Evolutionary conservation across 1,284 basidiomycete species (phyloP).

Genomic region (Sanghuangporus baumii): DNA sequence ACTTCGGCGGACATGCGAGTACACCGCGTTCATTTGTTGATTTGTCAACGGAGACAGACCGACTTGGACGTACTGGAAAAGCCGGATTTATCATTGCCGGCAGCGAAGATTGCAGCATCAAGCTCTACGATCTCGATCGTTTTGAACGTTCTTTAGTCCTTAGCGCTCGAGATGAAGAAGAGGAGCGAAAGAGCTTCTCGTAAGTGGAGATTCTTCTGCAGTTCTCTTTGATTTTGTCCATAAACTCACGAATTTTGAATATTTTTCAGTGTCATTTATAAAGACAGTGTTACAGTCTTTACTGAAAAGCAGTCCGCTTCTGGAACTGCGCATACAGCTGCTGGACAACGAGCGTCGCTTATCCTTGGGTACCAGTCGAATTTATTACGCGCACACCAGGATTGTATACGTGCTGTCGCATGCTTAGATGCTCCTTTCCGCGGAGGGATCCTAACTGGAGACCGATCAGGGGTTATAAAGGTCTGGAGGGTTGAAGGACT

Average conservation of each 20-base stretch:
- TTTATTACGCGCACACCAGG: conserved; percentile 74
- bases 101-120: conserved; percentile 74
- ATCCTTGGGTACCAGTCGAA: conserved; percentile 78
- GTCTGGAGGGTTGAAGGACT: conserved; percentile 69
- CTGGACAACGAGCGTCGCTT: conserved; percentile 67
- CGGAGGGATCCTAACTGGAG: conserved; percentile 82
- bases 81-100: conserved; percentile 68
- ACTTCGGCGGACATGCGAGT: conserved; percentile 63
- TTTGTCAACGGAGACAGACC: conserved; percentile 31
- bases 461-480: conserved; percentile 75
- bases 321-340: conserved; percentile 46
- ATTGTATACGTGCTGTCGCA: conserved; percentile 74
- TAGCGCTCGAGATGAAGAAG: conserved; percentile 63
- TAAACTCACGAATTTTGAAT: background rate
- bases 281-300: conserved; percentile 22
- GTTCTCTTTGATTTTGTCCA: background rate
- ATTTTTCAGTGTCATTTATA: background rate
- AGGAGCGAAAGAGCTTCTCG: conserved; percentile 68
- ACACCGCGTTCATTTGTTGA: conserved; percentile 51
- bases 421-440: conserved; percentile 86
- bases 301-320: conserved; percentile 63
- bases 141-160: conserved; percentile 69
- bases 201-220: conserved; percentile 27
- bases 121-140: conserved; percentile 77
- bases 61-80: conserved; percentile 25